phyloP scores from a whole-genome alignment of 306 rosid genomes.

The Crotalaria pallida region DNA sequence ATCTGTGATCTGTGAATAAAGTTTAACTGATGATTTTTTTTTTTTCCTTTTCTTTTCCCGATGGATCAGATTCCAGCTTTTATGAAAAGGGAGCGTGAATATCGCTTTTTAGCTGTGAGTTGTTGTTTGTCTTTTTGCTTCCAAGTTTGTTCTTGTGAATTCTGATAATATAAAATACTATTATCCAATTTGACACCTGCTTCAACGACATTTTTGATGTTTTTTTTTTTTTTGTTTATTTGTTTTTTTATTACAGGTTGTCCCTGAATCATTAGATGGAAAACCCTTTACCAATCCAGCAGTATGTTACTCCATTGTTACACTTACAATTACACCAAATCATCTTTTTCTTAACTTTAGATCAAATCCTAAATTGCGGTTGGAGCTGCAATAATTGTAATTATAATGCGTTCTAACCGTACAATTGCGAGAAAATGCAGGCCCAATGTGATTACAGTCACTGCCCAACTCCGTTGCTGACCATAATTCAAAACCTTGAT shows the following conservation, averaged over 20 bases:
- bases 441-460: too few species aligned
- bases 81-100: conserved; percentile 68
- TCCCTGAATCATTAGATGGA: conserved; percentile 67
- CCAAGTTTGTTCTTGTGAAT: background rate
- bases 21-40: background rate
- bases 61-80: conserved; percentile 70
- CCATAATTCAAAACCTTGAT: too few species aligned
- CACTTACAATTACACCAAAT: background rate
- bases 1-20: background rate
- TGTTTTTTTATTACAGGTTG: conserved; percentile 38
- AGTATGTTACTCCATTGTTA: conserved; percentile 41
- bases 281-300: conserved; percentile 48
- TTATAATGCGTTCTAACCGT: too few species aligned
- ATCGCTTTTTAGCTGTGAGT: conserved; percentile 74
- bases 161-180: background rate
- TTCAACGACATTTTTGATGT: background rate
- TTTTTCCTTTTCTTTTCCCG: background rate
- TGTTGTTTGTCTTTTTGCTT: background rate
- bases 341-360: background rate
- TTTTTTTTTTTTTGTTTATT: background rate
- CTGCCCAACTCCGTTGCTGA: too few species aligned
- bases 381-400: too few species aligned
- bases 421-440: too few species aligned
- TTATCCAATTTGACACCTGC: background rate
- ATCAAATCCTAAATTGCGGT: too few species aligned